Evolutionary conservation across 331 rosid genomes (phyloP).

Genomic region (Pyracantha coccinea): DNA sequence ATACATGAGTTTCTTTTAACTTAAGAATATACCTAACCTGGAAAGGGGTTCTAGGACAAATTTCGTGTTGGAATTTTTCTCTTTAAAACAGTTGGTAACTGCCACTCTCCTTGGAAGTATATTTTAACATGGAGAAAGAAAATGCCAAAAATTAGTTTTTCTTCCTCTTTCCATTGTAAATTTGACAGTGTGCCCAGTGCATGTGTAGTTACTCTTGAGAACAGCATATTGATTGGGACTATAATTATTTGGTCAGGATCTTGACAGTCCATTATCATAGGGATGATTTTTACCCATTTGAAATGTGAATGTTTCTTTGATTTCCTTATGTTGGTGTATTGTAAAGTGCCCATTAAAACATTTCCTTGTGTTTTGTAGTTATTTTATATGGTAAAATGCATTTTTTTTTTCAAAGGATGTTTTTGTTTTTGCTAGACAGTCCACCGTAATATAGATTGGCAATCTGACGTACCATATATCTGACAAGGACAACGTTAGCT

Average conservation of each 20-base stretch:
- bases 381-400: neutral
- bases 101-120: neutral
- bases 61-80: neutral
- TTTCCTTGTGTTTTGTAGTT: neutral
- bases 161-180: neutral
- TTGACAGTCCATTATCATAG: neutral
- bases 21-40: neutral
- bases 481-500: neutral
- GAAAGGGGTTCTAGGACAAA: neutral
- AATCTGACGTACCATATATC: neutral
- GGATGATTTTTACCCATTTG: neutral
- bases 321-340: too few relatives aligned
- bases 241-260: neutral
- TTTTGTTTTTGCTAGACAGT: neutral
- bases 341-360: neutral
- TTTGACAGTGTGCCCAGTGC: neutral
- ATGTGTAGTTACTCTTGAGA: neutral
- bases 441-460: neutral
- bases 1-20: neutral
- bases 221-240: neutral
- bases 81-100: neutral
- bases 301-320: neutral
- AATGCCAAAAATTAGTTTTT: neutral
- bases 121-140: neutral
- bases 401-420: neutral